Base-by-base conservation (phyloP, 1,139 yeast species). In the Yamadazyma blattariae region DNA sequence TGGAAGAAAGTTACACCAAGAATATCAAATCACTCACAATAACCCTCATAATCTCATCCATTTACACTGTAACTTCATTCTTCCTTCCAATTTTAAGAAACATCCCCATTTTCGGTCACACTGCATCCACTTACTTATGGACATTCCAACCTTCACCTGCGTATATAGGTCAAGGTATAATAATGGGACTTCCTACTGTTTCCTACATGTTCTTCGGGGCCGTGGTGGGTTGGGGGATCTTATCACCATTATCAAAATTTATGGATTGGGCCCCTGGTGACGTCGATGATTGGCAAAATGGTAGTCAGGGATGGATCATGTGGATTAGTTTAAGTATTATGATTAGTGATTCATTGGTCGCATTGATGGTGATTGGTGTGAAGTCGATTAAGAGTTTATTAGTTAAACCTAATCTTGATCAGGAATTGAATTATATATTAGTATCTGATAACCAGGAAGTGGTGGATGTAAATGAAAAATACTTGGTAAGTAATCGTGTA, bases 131-230 rank as follows among this genome's bases (percentile, higher is more conserved):
- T n/a, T 86, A 87, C 56, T 67, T 84, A 32, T 86, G 97, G 94
- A 81, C 86, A 38, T 76, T 92, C 40, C 96, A 92, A 56, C 96
- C 97, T 0, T 88, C 97, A 0, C 97, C 98, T 1, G 97, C 98
- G 0, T 92, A 92, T 56, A 75, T 92, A 27, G 98, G 98, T 2
- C 98, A 92, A 59, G 98, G 98, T 4, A 89, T 92, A 29, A 92
- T 92, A 37, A 92, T 92, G 98, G 98, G 98, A 0, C 64, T 88
- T 7, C 89, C 92, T 2, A 90, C 97, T 0, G 95, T 90, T 0
- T 71, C 87, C 3, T 86, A 90, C 44, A 92, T 92, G 97, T 63
- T 92, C 29, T 74, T 88, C 50, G 98, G 98, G 3, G 82, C 95
- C 13, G 47, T 92, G 2, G 51, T 90, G 5, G 98, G 98, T 0